A percentile compares a stretch with the other conserved stretches of the same genome.
Conservation (phyloP, 2,329 filamentous ascomycete species). For the Colletotrichum sp. region DNA sequence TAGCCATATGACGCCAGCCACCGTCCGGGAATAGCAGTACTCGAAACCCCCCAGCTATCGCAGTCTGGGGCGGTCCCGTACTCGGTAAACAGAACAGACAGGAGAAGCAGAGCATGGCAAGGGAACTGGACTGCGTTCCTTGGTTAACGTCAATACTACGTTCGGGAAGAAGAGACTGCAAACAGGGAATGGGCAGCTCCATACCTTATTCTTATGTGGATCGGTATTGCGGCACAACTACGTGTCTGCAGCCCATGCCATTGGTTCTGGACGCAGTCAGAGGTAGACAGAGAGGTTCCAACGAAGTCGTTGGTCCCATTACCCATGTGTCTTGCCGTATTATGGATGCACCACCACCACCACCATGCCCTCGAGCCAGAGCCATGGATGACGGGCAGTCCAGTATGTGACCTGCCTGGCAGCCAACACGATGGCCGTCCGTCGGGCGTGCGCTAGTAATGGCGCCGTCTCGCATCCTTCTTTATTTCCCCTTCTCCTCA, state of each 20-base stretch:
- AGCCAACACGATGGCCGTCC: background rate
- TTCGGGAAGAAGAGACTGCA: background rate
- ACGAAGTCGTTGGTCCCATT: background rate
- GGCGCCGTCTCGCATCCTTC: background rate
- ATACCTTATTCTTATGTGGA: conserved; percentile 5
- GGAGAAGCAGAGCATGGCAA: background rate
- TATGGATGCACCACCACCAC: background rate
- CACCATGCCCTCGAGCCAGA: background rate
- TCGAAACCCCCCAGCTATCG: background rate
- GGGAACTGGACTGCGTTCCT: background rate
- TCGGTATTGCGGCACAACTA: conserved; percentile 3
- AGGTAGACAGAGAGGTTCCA: conserved; percentile 2
- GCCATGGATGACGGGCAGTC: background rate
- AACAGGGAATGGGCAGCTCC: background rate
- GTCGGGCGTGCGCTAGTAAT: background rate
- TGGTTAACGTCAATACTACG: background rate
- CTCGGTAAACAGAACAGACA: background rate
- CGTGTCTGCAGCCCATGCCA: background rate
- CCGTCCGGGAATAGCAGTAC: background rate
- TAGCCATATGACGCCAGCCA: background rate
- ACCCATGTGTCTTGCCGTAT: background rate
- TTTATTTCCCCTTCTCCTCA: background rate
- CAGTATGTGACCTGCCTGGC: background rate
- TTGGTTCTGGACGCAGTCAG: background rate
- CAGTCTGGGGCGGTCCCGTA: background rate